Evolutionary conservation across 495 filamentous ascomycete species (phyloP).

Genomic region (Podospora pseudopauciseta): DNA sequence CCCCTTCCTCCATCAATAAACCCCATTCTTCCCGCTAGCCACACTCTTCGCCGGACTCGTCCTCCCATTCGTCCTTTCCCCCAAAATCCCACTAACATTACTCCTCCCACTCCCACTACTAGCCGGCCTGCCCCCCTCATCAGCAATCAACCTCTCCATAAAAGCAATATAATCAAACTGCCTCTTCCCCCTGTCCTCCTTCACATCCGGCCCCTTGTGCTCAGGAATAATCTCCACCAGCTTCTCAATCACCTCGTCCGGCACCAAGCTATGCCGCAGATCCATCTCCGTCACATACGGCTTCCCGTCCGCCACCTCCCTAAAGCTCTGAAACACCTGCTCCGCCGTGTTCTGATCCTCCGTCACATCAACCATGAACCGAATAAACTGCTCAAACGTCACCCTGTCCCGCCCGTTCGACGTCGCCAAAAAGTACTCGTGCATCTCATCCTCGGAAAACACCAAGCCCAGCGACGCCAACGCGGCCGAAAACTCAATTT

Average conservation of each 20-base stretch:
- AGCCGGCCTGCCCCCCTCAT: conserved; percentile 15
- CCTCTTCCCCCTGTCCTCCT: conserved; percentile 67
- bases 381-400: conserved; percentile 97
- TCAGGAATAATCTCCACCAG: conserved; percentile 79
- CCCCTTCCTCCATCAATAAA: not conserved
- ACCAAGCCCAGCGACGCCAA: conserved; percentile 89
- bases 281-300: conserved; percentile 98
- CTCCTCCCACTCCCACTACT: conserved; percentile 2
- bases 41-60: not conserved
- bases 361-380: conserved; percentile 97
- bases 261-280: conserved; percentile 86
- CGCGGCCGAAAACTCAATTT: conserved; percentile 92
- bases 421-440: conserved; percentile 80
- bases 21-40: conserved; percentile 19
- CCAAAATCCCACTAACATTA: not conserved
- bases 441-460: conserved; percentile 95
- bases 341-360: conserved; percentile 98
- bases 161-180: conserved; percentile 93
- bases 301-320: conserved; percentile 96
- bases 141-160: conserved; percentile 72
- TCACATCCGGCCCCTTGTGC: conserved; percentile 73
- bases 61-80: conserved; percentile 3
- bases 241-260: conserved; percentile 92
- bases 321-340: conserved; percentile 95
- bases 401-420: conserved; percentile 70